Evolutionary conservation across 805 yeast genomes (phyloP).

Genomic region (Yamadazyma sp.): DNA sequence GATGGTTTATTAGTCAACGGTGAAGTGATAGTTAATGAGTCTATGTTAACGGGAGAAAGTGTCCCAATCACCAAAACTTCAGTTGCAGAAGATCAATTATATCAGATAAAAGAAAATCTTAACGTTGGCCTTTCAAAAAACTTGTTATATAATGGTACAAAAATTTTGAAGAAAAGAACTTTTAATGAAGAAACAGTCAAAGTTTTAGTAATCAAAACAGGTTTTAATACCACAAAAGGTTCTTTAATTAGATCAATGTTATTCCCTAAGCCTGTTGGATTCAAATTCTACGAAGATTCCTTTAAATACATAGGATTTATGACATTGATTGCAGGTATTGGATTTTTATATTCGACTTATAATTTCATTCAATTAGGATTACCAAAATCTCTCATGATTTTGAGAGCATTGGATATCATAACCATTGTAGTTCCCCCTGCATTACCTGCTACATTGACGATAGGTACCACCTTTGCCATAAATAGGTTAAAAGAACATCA

Average conservation of each 20-base stretch:
- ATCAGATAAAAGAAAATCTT: slow-evolving; percentile 57
- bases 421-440: slow-evolving; percentile 99
- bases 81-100: slow-evolving; percentile 60
- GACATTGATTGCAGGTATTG: slow-evolving; percentile 79
- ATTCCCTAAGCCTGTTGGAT: slow-evolving; percentile 91
- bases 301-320: slow-evolving; percentile 95
- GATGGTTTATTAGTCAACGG: slow-evolving; percentile 87
- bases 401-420: slow-evolving; percentile 89
- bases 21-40: slow-evolving; percentile 94
- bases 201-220: slow-evolving; percentile 85
- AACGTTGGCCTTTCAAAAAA: slow-evolving; percentile 69
- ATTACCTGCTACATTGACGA: slow-evolving; percentile 92
- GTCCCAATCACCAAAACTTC: slow-evolving; percentile 88
- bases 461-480: slow-evolving; percentile 92
- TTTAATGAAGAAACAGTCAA: slow-evolving; percentile 73
- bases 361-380: slow-evolving; percentile 79
- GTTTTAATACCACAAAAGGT: slow-evolving; percentile 95
- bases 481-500: slow-evolving; percentile 59
- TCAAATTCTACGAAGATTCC: slow-evolving; percentile 91
- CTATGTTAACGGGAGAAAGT: slow-evolving; percentile 97
- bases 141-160: slow-evolving; percentile 84
- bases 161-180: slow-evolving; percentile 75
- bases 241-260: slow-evolving; percentile 91
- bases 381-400: slow-evolving; percentile 62
- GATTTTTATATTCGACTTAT: slow-evolving; percentile 78